Evolutionary conservation across 306 rosid genomes (phyloP).

Genomic region (Elaeagnus macrophylla): DNA sequence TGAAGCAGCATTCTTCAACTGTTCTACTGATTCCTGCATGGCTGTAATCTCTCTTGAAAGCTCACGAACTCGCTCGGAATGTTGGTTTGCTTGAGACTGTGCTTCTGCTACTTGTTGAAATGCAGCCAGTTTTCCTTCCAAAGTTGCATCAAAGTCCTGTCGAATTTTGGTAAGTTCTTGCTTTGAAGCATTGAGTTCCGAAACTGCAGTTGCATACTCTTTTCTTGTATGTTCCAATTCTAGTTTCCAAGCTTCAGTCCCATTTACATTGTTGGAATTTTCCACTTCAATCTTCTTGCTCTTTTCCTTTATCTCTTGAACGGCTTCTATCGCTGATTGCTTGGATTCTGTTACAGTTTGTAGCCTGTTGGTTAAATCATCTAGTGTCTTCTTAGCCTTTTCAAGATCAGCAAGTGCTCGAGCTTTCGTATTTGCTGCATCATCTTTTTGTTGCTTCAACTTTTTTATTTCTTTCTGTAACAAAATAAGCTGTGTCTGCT

Average conservation of each 20-base stretch:
- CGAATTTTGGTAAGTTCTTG: slow-evolving; percentile 66
- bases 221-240: slow-evolving; percentile 56
- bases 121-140: slow-evolving; percentile 64
- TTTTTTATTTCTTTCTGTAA: slow-evolving; percentile 51
- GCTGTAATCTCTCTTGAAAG: slow-evolving; percentile 43
- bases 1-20: slow-evolving; percentile 35
- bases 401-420: slow-evolving; percentile 58
- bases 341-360: slow-evolving; percentile 39
- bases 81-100: slow-evolving; percentile 43
- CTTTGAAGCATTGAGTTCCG: slow-evolving; percentile 61
- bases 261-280: slow-evolving; percentile 29
- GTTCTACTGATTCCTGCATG: slow-evolving; percentile 44
- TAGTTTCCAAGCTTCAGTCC: slow-evolving; percentile 46
- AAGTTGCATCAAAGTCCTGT: slow-evolving; percentile 68
- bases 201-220: slow-evolving; percentile 32
- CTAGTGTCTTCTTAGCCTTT: slow-evolving; percentile 40
- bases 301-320: slow-evolving; percentile 33
- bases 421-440: slow-evolving; percentile 35
- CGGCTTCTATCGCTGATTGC: slow-evolving; percentile 48
- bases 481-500: slow-evolving; percentile 63
- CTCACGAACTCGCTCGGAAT: slow-evolving; percentile 44
- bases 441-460: slow-evolving; percentile 36
- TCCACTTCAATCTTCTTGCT: slow-evolving; percentile 38
- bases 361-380: slow-evolving; percentile 45
- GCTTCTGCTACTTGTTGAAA: slow-evolving; percentile 77